A percentile compares a stretch with the other conserved stretches of the same genome.
Evolutionary conservation across 139 green algal genomes (phyloP).

Genomic region (Mychonastes homosphaera): DNA sequence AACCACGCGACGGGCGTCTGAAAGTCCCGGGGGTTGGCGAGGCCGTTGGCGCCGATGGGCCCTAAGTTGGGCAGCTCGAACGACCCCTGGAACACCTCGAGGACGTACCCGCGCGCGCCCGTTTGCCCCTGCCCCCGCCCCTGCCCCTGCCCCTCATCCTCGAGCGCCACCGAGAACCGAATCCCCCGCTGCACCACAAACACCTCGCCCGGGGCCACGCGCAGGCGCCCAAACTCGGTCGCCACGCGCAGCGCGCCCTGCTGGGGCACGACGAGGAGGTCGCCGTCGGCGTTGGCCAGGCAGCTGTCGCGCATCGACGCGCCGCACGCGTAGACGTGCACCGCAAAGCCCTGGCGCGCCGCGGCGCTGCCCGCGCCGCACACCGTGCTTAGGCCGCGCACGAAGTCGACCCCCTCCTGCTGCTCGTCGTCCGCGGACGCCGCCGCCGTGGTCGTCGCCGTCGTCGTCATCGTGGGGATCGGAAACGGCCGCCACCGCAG

Average conservation of each 20-base stretch:
- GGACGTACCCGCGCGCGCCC: conserved; percentile 68
- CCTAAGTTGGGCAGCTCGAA: conserved; percentile 88
- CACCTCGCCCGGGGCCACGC: conserved; percentile 67
- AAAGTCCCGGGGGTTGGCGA: conserved; percentile 84
- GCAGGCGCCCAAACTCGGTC: conserved; percentile 80
- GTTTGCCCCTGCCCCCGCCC: not conserved
- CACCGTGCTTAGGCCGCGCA: conserved; percentile 72
- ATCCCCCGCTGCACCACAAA: conserved; percentile 71
- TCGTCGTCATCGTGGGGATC: conserved; percentile 42
- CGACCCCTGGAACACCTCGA: conserved; percentile 80
- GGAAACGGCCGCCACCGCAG: conserved; percentile 73
- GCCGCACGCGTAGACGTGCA: conserved; percentile 45
- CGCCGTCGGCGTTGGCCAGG: conserved; percentile 84
- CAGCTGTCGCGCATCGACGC: conserved; percentile 59
- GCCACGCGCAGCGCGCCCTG: conserved; percentile 57
- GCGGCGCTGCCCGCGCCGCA: conserved; percentile 54
- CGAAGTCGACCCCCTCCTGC: conserved; percentile 64
- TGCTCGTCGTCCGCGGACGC: too few relatives aligned
- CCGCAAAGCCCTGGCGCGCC: not conserved
- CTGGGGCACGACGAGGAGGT: conserved; percentile 93
- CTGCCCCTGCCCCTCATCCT: conserved; percentile 6
- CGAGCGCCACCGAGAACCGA: conserved; percentile 67
- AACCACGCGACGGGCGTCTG: conserved; percentile 68
- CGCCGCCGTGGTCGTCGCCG: too few relatives aligned
- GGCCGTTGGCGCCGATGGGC: conserved; percentile 83